phyloP scores from a whole-genome alignment of 495 filamentous ascomycete genomes.

The Penicillium antarcticum region DNA sequence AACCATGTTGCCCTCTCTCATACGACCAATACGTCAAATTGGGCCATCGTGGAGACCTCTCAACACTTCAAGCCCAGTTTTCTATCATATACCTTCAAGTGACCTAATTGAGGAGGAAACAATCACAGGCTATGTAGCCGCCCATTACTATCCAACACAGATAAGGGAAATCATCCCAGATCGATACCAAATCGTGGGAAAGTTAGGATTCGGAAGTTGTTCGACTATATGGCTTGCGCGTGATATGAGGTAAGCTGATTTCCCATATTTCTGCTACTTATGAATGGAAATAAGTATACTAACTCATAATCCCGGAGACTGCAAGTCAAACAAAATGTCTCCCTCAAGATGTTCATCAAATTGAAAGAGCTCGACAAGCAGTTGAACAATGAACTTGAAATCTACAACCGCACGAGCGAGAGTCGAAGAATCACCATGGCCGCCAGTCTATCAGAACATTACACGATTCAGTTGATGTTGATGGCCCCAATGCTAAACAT shows the following conservation, averaged over 20 bases:
- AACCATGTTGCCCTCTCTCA: slow-evolving; percentile 11
- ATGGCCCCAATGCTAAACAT: too few relatives aligned
- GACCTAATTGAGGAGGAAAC: slow-evolving; percentile 14
- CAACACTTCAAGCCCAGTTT: slow-evolving; percentile 13
- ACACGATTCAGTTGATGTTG: too few relatives aligned
- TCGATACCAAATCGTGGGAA: not conserved
- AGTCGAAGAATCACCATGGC: too few relatives aligned
- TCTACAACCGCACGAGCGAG: too few relatives aligned
- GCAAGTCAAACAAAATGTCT: too few relatives aligned
- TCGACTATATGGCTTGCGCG: not conserved
- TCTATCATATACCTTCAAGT: slow-evolving; percentile 8
- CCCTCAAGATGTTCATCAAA: too few relatives aligned
- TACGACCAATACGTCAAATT: slow-evolving; percentile 4
- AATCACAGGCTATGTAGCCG: not conserved
- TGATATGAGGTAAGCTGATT: not conserved
- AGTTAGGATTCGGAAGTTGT: not conserved
- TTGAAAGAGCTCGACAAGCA: too few relatives aligned
- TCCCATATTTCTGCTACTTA: not conserved
- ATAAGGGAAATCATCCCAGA: not conserved
- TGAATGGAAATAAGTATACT: too few relatives aligned
- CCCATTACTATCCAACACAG: not conserved
- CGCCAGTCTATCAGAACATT: too few relatives aligned
- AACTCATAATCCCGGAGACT: too few relatives aligned
- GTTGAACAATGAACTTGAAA: too few relatives aligned
- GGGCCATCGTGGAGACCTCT: slow-evolving; percentile 14